These are phyloP conservation scores for Moesziomyces parantarcticus DNA, from an alignment of 1,284 basidiomycete species.

Conservation along the genomic window DNA sequence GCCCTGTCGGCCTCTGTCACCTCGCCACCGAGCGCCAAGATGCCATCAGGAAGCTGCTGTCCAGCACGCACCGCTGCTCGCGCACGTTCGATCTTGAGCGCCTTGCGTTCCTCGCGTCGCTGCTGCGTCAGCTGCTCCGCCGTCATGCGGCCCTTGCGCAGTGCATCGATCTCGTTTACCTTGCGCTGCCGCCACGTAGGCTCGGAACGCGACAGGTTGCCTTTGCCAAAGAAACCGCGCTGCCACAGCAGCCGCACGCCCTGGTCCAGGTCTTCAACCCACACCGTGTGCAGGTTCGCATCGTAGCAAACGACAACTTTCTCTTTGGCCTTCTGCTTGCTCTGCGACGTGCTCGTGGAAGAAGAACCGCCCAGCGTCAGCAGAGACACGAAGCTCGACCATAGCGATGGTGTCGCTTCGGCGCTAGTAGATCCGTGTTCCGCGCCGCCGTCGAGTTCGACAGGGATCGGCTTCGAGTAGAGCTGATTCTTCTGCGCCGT, in stretches of 20 bases:
- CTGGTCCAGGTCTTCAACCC: constrained; percentile 53
- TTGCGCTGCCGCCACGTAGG: constrained; percentile 79
- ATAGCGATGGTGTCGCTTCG: constrained; percentile 8
- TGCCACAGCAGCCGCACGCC: constrained; percentile 77
- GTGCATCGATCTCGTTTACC: constrained; percentile 64
- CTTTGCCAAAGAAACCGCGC: constrained; percentile 96
- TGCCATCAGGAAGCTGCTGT: constrained; percentile 60
- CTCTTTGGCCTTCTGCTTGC: constrained; percentile 14
- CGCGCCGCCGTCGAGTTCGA: constrained; percentile 12
- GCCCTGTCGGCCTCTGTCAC: constrained; percentile 64
- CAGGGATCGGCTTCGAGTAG: constrained; percentile 54
- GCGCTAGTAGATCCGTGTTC: neutral
- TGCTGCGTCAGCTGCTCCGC: constrained; percentile 65
- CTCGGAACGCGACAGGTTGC: constrained; percentile 89
- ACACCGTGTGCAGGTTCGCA: constrained; percentile 44
- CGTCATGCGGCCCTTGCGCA: constrained; percentile 70
- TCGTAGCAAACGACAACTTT: constrained; percentile 49
- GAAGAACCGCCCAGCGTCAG: constrained; percentile 33
- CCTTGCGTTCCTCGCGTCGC: constrained; percentile 60
- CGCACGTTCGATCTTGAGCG: constrained; percentile 66
- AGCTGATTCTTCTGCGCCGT: constrained; percentile 51
- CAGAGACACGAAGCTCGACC: constrained; percentile 17
- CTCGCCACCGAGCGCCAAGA: constrained; percentile 65
- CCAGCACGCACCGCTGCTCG: constrained; percentile 63
- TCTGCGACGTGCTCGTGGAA: neutral